Evolutionary conservation across 2,329 filamentous ascomycete species (phyloP).

Genomic region (Alternaria arbusti): DNA sequence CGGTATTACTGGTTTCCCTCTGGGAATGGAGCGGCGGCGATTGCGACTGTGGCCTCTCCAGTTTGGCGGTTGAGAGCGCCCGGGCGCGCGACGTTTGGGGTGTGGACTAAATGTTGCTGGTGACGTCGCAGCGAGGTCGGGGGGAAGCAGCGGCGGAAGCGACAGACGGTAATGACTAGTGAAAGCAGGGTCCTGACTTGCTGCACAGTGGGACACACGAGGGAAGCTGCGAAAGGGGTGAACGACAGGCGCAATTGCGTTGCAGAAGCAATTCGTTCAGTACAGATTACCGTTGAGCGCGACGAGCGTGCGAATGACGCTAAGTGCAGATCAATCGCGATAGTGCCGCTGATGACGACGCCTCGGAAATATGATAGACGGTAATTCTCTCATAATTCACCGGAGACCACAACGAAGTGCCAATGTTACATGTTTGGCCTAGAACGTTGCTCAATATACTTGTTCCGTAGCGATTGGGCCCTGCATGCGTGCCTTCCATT

Average conservation of each 20-base stretch:
- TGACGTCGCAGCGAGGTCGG: conserved; percentile 10
- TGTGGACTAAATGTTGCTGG: background rate
- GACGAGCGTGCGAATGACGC: conserved; percentile 19
- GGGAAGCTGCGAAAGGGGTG: conserved; percentile 1
- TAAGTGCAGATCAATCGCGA: conserved; percentile 18
- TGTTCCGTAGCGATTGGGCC: background rate
- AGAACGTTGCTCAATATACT: background rate
- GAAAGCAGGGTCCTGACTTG: background rate
- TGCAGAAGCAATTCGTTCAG: conserved; percentile 3
- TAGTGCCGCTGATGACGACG: conserved; percentile 30
- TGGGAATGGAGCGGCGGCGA: conserved; percentile 38
- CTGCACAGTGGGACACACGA: background rate
- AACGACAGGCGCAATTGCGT: conserved; percentile 7
- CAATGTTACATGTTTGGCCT: background rate
- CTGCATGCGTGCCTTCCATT: background rate
- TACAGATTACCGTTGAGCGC: conserved; percentile 7
- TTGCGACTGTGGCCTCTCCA: conserved; percentile 35
- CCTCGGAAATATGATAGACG: conserved; percentile 3
- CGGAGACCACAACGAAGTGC: background rate
- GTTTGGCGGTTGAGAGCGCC: conserved; percentile 27
- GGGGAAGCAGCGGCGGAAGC: conserved; percentile 6
- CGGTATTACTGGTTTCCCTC: conserved; percentile 35
- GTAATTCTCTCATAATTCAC: background rate
- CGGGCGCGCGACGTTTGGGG: conserved; percentile 13
- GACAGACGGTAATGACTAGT: conserved; percentile 7